Evolutionary conservation across 2,329 filamentous ascomycete genomes (phyloP).

Genomic region (Fusarium cicatricum): DNA sequence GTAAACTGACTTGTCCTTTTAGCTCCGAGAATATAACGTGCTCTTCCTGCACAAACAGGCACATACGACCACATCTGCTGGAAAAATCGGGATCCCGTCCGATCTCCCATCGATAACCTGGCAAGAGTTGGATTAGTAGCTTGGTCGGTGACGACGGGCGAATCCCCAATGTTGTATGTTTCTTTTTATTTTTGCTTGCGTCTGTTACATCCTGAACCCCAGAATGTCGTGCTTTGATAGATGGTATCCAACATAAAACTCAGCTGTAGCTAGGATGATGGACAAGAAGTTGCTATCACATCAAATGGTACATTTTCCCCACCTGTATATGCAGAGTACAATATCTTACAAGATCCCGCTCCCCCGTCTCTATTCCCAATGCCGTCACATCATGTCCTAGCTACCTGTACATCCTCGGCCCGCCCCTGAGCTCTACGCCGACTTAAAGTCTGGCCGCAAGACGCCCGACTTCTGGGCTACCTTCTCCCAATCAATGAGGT

Average conservation of each 20-base stretch:
- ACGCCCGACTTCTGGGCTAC: conserved; percentile 60
- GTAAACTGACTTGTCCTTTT: too few relatives aligned
- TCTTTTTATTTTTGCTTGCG: not conserved
- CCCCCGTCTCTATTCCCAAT: conserved; percentile 15
- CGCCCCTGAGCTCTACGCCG: conserved; percentile 10
- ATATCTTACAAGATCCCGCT: conserved; percentile 43
- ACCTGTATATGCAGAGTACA: conserved; percentile 45
- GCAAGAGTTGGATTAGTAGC: conserved; percentile 38
- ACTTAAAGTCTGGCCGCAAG: conserved; percentile 48
- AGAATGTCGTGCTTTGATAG: not conserved
- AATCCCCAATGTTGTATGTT: conserved; percentile 39
- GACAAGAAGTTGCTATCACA: conserved; percentile 15
- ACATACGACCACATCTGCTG: conserved; percentile 38
- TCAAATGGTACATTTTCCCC: conserved; percentile 42
- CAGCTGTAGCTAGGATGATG: not conserved
- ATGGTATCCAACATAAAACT: not conserved
- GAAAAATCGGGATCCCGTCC: conserved; percentile 37
- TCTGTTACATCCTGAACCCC: too few relatives aligned
- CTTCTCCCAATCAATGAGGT: conserved; percentile 82
- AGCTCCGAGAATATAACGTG: not conserved
- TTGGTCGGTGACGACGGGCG: conserved; percentile 37
- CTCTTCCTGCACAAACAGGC: not conserved
- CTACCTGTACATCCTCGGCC: conserved; percentile 9
- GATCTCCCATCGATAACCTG: conserved; percentile 33
- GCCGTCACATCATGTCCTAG: conserved; percentile 27